Conservation (phyloP, 2,329 filamentous ascomycete genomes). For the Aureobasidium zeae region DNA sequence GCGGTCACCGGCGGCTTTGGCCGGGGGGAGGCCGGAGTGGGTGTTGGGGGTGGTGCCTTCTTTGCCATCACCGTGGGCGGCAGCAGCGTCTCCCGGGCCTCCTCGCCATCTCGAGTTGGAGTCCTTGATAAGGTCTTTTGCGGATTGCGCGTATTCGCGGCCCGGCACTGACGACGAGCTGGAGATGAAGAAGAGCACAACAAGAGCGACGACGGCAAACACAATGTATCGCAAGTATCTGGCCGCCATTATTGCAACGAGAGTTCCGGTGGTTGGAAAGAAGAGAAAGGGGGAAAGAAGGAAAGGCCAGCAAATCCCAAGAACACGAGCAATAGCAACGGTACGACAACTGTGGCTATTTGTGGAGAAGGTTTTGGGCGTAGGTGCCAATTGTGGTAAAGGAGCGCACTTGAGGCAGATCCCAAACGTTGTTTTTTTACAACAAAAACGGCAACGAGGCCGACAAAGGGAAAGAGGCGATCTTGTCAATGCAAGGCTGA, state of each 20-base stretch:
- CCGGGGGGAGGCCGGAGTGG: constrained; percentile 30
- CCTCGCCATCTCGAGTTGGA: constrained; percentile 23
- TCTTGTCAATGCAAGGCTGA: not conserved
- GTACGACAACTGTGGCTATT: constrained; percentile 1
- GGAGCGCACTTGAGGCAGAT: constrained; percentile 7
- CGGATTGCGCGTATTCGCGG: constrained; percentile 27
- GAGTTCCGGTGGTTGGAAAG: not conserved
- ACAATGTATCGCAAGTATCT: constrained; percentile 66
- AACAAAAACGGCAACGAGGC: constrained; percentile 6
- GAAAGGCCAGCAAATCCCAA: constrained; percentile 4
- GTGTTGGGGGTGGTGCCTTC: constrained; percentile 26
- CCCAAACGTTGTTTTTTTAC: constrained; percentile 6
- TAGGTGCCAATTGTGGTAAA: constrained; percentile 3
- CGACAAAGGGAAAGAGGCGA: constrained; percentile 4
- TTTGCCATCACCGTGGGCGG: constrained; percentile 16
- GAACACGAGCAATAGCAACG: constrained; percentile 13
- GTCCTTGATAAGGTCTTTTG: constrained; percentile 29
- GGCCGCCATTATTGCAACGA: constrained; percentile 51
- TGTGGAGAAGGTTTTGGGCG: constrained; percentile 12
- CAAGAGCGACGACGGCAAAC: constrained; percentile 66
- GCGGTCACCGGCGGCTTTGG: constrained; percentile 55
- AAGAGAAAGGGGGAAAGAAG: not conserved
- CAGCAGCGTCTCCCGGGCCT: too few relatives aligned
- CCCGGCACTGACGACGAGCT: constrained; percentile 40
- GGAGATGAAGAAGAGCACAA: constrained; percentile 76